Conservation (phyloP, 2,329 filamentous ascomycete species). For the Fusarium sp. region DNA sequence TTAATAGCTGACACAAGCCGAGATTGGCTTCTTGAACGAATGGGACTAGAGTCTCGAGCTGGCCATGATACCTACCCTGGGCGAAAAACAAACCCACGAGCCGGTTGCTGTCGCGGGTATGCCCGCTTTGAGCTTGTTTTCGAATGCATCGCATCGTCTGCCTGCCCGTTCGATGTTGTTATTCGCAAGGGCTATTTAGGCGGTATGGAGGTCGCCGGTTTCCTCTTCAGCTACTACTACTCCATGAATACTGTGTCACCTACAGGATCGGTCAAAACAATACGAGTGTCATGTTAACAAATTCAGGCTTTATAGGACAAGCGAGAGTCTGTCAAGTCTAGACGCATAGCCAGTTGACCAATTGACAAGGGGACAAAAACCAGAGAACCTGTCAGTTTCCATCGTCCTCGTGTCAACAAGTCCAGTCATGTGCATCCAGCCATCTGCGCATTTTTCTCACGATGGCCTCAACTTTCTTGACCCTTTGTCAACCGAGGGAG, state of each 20-base stretch:
- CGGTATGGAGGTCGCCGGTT: not conserved
- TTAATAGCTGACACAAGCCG: not conserved
- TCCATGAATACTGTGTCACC: not conserved
- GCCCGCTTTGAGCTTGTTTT: not conserved
- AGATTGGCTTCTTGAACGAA: constrained; percentile 11
- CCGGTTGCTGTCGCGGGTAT: not conserved
- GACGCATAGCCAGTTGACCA: not conserved
- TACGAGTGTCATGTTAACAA: not conserved
- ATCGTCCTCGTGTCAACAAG: not conserved
- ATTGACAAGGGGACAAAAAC: not conserved
- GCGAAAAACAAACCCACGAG: no score
- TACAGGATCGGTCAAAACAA: not conserved
- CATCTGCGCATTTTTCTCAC: not conserved
- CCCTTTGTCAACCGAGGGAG: not conserved
- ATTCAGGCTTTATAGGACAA: not conserved
- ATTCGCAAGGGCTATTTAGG: not conserved
- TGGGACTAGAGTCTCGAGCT: not conserved
- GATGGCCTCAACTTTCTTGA: not conserved
- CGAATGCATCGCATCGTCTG: not conserved
- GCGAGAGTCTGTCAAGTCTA: not conserved
- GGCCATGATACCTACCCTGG: not conserved
- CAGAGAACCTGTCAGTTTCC: not conserved
- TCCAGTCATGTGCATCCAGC: not conserved
- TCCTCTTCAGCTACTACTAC: not conserved
- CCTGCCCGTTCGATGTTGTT: not conserved